Evolutionary conservation across 2,329 filamentous ascomycete genomes (phyloP), one percentile per base, ranked within the genome.

Genomic region (Ophiosphaerella korrae): DNA sequence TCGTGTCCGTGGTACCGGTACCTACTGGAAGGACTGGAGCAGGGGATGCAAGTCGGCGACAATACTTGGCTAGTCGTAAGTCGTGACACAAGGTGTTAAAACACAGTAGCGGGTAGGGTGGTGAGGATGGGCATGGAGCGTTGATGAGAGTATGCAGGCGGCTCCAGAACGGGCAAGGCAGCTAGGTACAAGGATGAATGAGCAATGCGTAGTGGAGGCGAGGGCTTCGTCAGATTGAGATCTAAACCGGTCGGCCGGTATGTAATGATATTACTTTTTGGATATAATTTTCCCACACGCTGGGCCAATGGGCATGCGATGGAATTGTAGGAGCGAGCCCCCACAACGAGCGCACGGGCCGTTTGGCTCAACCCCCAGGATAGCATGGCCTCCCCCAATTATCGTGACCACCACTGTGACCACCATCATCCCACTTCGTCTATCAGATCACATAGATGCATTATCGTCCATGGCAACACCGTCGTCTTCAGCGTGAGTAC

Each of bases 21-120:
- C 8, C 26, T 59, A 50, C 57, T 61, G 52, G 57, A 55, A 51
- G 42, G 18, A 24, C 12, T 14, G 38, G 42, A 37, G 11, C 46
- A 53, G 35, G 50, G 48, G 53, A 45, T 42, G 18, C n/a, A 31
- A 32, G 48, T 65, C 52, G 58, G 55, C 56, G 60, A 63, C 45
- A 42, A 48, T 43, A 21, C 18, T 21, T 21, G 18, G 18, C 18
- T 21, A 21, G 18, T 21, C 3, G 18, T 21, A 4, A 21, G 42
- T 53, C 42, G 55, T 33, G 42, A 43, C 43, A 24, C 34, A 42
- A 45, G 45, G 52, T 53, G 54, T 21, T 29, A 54, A 49, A 49
- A 54, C 50, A 51, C 41, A 33, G 53, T 51, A 56, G 62, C 57
- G 53, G 47, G 35, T 29, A 46, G 42, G 51, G 33, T 45, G 40